phyloP scores from a whole-genome alignment of 1,139 yeast genomes.

The Sugiyamaella novakii region DNA sequence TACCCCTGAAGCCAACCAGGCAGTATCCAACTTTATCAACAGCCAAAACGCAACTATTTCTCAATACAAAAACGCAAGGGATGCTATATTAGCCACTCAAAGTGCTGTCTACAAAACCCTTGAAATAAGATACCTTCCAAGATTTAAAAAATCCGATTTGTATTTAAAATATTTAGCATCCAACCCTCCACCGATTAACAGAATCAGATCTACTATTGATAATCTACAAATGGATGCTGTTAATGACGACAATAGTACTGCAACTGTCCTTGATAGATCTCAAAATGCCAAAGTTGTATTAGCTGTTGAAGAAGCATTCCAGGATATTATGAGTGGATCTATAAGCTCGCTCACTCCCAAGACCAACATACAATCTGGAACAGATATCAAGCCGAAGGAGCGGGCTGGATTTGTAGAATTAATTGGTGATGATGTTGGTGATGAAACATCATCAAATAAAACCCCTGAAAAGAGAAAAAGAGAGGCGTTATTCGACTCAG shows the following conservation, averaged over 20 bases:
- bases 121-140: constrained; percentile 54
- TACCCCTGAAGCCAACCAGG: constrained; percentile 29
- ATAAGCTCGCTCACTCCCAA: not conserved
- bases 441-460: too few species aligned
- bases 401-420: constrained; percentile 5
- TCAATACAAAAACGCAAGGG: constrained; percentile 50
- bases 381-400: not conserved
- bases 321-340: constrained; percentile 53
- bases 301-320: constrained; percentile 73
- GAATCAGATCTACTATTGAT: constrained; percentile 30
- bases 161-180: constrained; percentile 52
- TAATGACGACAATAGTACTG: constrained; percentile 24
- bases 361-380: not conserved
- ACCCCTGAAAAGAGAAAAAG: constrained; percentile 1
- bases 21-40: constrained; percentile 35
- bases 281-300: constrained; percentile 24
- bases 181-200: constrained; percentile 32
- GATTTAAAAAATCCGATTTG: constrained; percentile 56
- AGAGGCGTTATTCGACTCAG: constrained; percentile 27
- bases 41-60: constrained; percentile 23
- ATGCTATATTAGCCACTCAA: constrained; percentile 60
- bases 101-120: constrained; percentile 52
- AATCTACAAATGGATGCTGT: constrained; percentile 35
- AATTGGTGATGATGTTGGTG: not conserved
- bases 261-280: constrained; percentile 20